phyloP scores from a whole-genome alignment of 805 yeast genomes.

The Candida namnaoensis region DNA sequence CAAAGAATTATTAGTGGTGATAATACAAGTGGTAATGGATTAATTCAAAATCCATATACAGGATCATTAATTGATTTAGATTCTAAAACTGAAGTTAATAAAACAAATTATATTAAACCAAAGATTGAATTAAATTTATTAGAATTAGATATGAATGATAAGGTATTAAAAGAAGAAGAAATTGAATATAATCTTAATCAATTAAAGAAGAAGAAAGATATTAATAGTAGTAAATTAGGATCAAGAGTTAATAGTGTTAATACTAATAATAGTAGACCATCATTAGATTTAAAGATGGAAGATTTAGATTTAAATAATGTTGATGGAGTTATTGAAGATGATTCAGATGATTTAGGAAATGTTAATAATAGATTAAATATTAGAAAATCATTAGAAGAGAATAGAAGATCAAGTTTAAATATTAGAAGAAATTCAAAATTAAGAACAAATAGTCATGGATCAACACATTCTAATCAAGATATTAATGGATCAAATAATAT shows the following conservation, averaged over 20 bases:
- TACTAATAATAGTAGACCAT: not conserved
- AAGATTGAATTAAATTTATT: constrained; percentile 11
- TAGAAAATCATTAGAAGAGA: constrained; percentile 1
- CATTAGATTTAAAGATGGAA: not conserved
- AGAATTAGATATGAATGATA: constrained; percentile 4
- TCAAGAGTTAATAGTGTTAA: not conserved
- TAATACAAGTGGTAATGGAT: no score
- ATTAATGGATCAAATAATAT: not conserved
- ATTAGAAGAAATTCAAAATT: not conserved
- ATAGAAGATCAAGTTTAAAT: not conserved
- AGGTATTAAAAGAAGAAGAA: no score
- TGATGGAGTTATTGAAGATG: constrained; percentile 10
- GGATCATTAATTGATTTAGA: constrained; percentile 10
- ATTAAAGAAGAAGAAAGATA: no score
- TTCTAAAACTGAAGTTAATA: constrained; percentile 1
- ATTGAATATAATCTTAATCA: no score
- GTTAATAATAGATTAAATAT: constrained; percentile 14
- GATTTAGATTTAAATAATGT: not conserved
- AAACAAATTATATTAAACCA: constrained; percentile 3
- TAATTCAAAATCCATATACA: constrained; percentile 1
- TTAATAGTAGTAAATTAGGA: no score
- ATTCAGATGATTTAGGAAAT: constrained; percentile 11
- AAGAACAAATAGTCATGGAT: not conserved
- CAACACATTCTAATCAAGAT: no score
- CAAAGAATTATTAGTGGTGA: no score